Evolutionary conservation across 176 grass and related monocot species (phyloP).

Genomic region (Musa schizocarpa): DNA sequence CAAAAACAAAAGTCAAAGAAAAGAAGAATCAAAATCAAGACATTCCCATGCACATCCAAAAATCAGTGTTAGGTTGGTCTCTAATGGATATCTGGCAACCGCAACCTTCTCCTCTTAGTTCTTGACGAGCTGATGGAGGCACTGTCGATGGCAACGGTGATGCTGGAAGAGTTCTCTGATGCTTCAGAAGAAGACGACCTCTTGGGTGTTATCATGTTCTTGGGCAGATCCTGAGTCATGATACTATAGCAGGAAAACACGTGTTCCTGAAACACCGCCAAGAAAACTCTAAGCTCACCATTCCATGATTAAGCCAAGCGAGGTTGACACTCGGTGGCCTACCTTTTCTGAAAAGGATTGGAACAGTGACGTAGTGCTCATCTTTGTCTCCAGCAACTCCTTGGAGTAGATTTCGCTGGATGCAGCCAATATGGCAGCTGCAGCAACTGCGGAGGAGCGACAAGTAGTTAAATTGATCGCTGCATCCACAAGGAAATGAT

Average conservation of each 20-base stretch:
- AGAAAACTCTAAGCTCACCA: too few species aligned
- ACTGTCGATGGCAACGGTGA: slow-evolving; percentile 7
- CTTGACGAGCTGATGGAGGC: neutral
- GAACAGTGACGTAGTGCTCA: slow-evolving; percentile 22
- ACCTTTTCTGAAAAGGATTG: slow-evolving; percentile 41
- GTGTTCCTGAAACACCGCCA: slow-evolving; percentile 37
- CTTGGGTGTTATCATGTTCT: neutral
- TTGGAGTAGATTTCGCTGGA: slow-evolving; percentile 24
- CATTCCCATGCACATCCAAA: neutral
- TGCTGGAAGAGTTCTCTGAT: neutral
- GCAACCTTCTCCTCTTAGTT: slow-evolving; percentile 18
- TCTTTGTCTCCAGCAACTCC: slow-evolving; percentile 33
- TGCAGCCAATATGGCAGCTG: slow-evolving; percentile 40
- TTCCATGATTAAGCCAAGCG: too few species aligned
- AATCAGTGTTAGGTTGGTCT: neutral
- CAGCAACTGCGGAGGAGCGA: slow-evolving; percentile 45
- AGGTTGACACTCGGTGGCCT: too few species aligned
- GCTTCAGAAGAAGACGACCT: slow-evolving; percentile 16
- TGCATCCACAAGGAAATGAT: neutral
- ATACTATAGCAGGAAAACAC: slow-evolving; percentile 41
- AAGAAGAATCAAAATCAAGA: neutral
- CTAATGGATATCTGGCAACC: neutral
- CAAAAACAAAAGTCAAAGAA: neutral
- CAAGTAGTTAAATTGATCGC: slow-evolving; percentile 37
- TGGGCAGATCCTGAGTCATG: slow-evolving; percentile 26